These are phyloP conservation scores for Saksenaea vasiformis DNA, from an alignment of 371 early-diverging fungal genomes.

Conservation along the genomic window DNA sequence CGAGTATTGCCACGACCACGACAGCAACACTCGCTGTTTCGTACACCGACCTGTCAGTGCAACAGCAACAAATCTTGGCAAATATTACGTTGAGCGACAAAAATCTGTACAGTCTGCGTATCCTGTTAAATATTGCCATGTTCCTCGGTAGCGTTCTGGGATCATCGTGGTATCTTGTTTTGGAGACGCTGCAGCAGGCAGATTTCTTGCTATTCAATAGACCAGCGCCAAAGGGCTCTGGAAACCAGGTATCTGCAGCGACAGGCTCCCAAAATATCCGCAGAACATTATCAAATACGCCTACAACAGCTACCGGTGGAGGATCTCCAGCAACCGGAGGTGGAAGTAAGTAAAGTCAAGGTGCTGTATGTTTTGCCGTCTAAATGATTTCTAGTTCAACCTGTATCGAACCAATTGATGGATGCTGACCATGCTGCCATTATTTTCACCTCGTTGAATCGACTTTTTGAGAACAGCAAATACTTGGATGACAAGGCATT, in stretches of 20 bases:
- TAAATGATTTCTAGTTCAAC: slow-evolving; percentile 11
- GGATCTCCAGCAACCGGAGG: background rate
- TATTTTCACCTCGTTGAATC: slow-evolving; percentile 57
- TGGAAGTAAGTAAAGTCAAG: background rate
- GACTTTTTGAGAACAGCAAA: slow-evolving; percentile 75
- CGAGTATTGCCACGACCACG: slow-evolving; percentile 19
- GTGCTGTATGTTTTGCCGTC: background rate
- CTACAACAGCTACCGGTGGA: slow-evolving; percentile 11
- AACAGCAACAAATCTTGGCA: slow-evolving; percentile 43
- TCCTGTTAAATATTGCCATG: slow-evolving; percentile 74
- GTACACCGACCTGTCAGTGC: slow-evolving; percentile 39
- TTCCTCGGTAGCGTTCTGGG: slow-evolving; percentile 76
- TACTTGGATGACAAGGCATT: slow-evolving; percentile 67
- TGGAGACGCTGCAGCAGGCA: slow-evolving; percentile 88
- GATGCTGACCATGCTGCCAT: slow-evolving; percentile 59
- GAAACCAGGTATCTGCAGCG: slow-evolving; percentile 1
- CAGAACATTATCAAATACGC: slow-evolving; percentile 25
- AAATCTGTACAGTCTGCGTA: slow-evolving; percentile 78
- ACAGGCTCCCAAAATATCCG: slow-evolving; percentile 18
- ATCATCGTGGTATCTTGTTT: slow-evolving; percentile 83
- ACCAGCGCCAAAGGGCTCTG: slow-evolving; percentile 41
- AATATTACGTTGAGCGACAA: slow-evolving; percentile 69
- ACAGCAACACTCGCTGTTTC: slow-evolving; percentile 22
- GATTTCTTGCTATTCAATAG: slow-evolving; percentile 59
- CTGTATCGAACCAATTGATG: slow-evolving; percentile 27